Percentiles rank a stretch among this genome's conserved stretches.
These are phyloP conservation scores for Paramecium sonneborni DNA, from an alignment of 73 alveolate genomes.

Conservation along the genomic window DNA sequence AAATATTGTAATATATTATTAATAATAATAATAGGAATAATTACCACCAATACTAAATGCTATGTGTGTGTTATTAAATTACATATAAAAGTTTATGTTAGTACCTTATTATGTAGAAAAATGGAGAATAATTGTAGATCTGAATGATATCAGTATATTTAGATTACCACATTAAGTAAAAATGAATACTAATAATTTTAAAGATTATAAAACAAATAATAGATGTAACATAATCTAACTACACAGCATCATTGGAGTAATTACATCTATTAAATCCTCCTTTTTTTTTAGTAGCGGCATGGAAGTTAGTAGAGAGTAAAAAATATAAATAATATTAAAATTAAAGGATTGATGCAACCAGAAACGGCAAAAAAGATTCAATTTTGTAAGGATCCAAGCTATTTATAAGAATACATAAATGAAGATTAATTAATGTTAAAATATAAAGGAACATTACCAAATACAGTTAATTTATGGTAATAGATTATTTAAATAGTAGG, in stretches of 20 bases:
- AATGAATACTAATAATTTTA: not conserved
- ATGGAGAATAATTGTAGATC: constrained; percentile 41
- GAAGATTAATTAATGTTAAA: not conserved
- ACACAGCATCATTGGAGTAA: not conserved
- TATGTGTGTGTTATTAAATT: not conserved
- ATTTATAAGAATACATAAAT: not conserved
- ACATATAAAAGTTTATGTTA: not conserved
- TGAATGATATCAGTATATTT: not conserved
- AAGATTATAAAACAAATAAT: constrained; percentile 31
- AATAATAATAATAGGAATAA: not conserved
- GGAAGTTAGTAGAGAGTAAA: constrained; percentile 39
- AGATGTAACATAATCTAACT: constrained; percentile 2
- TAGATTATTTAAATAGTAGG: not conserved
- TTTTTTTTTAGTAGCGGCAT: constrained; percentile 30
- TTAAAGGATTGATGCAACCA: not conserved
- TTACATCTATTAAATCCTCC: constrained; percentile 29
- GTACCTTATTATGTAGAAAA: constrained; percentile 48
- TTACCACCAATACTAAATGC: constrained; percentile 21
- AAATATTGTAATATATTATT: not conserved
- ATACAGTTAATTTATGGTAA: not conserved
- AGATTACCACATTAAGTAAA: constrained; percentile 33
- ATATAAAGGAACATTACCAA: constrained; percentile 39
- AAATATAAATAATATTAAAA: not conserved
- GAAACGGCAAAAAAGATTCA: constrained; percentile 35
- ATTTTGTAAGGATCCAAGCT: constrained; percentile 27